Conservation (phyloP, 78 protist genomes). For the Emiliania huxleyi region DNA sequence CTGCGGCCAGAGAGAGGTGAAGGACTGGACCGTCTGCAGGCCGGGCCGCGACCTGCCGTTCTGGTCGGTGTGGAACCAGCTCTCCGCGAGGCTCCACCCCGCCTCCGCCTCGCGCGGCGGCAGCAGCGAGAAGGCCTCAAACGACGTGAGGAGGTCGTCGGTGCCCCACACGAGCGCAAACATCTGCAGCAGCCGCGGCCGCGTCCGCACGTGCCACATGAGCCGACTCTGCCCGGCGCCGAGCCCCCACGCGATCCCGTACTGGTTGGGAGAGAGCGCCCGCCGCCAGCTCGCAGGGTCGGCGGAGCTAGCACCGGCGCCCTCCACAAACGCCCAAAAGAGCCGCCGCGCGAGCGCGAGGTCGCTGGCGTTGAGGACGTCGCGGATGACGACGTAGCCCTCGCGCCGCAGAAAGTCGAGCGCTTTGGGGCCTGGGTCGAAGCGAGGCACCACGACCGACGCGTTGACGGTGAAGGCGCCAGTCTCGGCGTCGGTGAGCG, state of each 20-base stretch:
- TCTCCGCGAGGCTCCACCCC: neutral
- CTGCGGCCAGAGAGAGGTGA: neutral
- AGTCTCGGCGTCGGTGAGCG: too few species aligned
- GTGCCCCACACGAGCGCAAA: neutral
- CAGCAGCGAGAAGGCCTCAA: neutral
- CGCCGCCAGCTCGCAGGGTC: neutral
- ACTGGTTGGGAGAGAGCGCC: neutral
- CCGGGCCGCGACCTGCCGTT: neutral
- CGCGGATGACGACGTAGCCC: neutral
- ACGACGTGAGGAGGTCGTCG: neutral
- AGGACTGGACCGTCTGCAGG: neutral
- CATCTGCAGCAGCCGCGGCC: neutral
- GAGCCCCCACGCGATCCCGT: neutral
- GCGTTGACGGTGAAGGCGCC: too few species aligned
- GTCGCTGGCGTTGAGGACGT: neutral
- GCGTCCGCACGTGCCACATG: neutral
- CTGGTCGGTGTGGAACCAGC: conserved; percentile 25
- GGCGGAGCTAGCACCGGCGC: neutral
- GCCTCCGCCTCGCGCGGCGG: neutral
- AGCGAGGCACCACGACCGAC: too few species aligned
- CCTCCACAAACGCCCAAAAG: neutral
- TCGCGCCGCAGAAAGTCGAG: neutral
- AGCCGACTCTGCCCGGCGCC: neutral
- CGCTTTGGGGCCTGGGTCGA: neutral
- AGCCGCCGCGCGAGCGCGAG: neutral